Evolutionary conservation across 805 yeast genomes (phyloP).

Genomic region (Clavispora phyllophila): DNA sequence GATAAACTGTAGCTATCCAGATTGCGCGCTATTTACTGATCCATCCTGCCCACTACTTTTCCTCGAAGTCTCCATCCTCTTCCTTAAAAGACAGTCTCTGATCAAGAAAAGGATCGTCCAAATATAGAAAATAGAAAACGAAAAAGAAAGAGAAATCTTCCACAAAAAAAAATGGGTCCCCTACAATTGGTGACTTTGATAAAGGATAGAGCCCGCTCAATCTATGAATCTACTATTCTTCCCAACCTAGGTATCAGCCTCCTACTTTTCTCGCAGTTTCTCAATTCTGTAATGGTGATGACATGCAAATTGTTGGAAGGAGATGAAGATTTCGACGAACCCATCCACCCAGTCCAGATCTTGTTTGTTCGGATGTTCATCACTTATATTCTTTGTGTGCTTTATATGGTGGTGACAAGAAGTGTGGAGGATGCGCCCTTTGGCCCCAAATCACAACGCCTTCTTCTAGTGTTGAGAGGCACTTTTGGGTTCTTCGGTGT

Average conservation of each 20-base stretch:
- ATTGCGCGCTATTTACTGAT: neutral
- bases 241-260: conserved; percentile 48
- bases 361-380: conserved; percentile 71
- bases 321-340: conserved; percentile 51
- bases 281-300: conserved; percentile 72
- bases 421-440: conserved; percentile 57
- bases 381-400: conserved; percentile 56
- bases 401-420: conserved; percentile 48
- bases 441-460: conserved; percentile 60
- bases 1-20: neutral
- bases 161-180: neutral
- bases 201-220: neutral
- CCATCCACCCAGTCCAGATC: conserved; percentile 75
- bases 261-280: conserved; percentile 59
- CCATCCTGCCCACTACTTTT: neutral
- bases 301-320: conserved; percentile 72
- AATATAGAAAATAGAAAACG: too few species aligned
- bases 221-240: conserved; percentile 5
- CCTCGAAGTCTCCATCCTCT: too few species aligned
- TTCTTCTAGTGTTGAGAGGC: conserved; percentile 58
- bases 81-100: too few species aligned
- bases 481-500: conserved; percentile 70
- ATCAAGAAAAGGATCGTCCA: too few species aligned
- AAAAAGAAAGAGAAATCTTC: too few species aligned
- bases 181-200: neutral